Base-by-base conservation (phyloP, 345 rosid genomes). In the Eucalyptus guilfoylei region DNA sequence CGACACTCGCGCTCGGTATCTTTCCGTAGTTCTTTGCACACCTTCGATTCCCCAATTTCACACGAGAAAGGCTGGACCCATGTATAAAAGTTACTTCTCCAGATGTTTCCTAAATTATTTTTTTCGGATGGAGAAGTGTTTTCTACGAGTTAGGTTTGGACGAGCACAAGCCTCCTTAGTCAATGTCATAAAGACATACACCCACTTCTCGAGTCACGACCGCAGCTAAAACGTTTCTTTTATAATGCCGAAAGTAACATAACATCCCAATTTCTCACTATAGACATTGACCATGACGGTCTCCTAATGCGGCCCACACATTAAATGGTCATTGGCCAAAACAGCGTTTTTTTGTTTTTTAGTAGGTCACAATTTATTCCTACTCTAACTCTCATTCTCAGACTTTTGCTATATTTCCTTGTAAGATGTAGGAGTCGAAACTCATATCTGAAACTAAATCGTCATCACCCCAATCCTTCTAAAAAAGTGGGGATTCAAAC, bases 381-480 rank as follows among this genome's bases (percentile, higher is more conserved):
- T 2, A 52, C 5, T 52, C 2, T 52, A 52, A 52, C 2, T 52
- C 5, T 21, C 2, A 21, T 2, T 52, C 1, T 52, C 11, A 1
- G 0, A 52, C 58, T 52, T 52, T 52, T 52, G 1, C 1, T 4
- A 0, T 19, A 52, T 2, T 10, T 19, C 1, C 10, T 52, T 52
- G 2, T 4, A 52, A 52, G 2, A 5, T 19, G 1, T 52, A 2
- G 0, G 0, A 52, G 1, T 52, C 5, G 5, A 52, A 52, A 52
- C 5, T 0, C 11, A 52, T 52, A 52, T 21, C 11, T 52, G 0
- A 19, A 52, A 8, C 26, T 52, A 52, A 8, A 52, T 21, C 1
- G 0, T 52, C 5, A 1, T 1, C 2, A 52, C 5, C 11, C 0
- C 26, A 52, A 52, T 52, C 5, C 0, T 4, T 52, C 1, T 8